These are phyloP conservation scores for Pseudisothecium myosuroides DNA, from an alignment of 225 moss, liverwort and hornwort species.

Conservation along the genomic window DNA sequence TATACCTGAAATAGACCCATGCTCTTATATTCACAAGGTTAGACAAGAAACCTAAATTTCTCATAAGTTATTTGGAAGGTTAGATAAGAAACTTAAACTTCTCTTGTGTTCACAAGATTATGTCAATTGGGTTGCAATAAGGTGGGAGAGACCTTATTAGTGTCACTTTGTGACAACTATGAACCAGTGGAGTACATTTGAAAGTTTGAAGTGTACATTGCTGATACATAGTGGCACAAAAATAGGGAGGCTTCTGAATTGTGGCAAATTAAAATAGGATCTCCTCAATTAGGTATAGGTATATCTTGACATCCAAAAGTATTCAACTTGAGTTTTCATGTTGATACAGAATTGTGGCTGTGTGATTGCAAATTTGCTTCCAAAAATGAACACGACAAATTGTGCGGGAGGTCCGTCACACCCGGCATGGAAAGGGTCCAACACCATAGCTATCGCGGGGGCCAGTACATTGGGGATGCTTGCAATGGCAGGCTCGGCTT, in stretches of 20 bases:
- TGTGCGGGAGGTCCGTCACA: not conserved
- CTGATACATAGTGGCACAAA: not conserved
- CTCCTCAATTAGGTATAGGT: not conserved
- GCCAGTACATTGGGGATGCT: constrained; percentile 52
- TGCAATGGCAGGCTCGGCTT: constrained; percentile 29
- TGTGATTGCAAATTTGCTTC: not conserved
- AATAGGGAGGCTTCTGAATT: not conserved
- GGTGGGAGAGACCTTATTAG: fast-evolving
- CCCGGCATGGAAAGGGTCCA: not conserved
- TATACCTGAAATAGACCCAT: not conserved
- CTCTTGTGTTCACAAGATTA: not conserved
- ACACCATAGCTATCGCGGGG: constrained; percentile 12
- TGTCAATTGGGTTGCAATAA: not conserved
- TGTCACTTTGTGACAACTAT: not conserved
- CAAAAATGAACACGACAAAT: not conserved
- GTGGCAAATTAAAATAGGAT: not conserved
- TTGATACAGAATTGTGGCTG: not conserved
- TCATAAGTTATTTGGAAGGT: not conserved
- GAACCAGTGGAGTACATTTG: fast-evolving
- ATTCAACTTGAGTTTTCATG: not conserved
- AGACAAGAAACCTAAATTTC: not conserved
- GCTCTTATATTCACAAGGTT: not conserved
- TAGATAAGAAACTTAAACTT: not conserved
- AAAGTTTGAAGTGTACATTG: not conserved
- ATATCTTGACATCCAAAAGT: not conserved